These are phyloP conservation scores for Datura wrightii DNA, from an alignment of 257 asterid genomes.

Conservation along the genomic window DNA sequence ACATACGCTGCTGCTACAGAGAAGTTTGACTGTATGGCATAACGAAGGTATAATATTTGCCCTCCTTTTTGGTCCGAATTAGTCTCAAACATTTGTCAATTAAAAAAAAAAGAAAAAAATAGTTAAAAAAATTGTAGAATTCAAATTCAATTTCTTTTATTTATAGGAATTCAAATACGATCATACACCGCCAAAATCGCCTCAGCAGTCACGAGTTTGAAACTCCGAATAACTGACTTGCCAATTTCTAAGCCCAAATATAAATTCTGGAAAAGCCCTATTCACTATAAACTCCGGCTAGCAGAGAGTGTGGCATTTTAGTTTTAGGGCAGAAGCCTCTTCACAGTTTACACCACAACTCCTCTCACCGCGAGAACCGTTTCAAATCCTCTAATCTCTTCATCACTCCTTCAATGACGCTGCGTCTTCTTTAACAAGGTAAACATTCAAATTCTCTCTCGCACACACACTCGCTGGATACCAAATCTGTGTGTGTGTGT, in stretches of 20 bases:
- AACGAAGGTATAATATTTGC: no score
- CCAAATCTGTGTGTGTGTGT: neutral
- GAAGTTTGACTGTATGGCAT: no score
- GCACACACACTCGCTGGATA: neutral
- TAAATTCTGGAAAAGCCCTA: constrained; percentile 23
- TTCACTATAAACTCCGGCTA: neutral
- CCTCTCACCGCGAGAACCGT: neutral
- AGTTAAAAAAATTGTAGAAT: neutral
- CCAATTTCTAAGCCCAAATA: constrained; percentile 6
- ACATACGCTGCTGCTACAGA: no score
- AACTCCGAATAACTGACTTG: constrained; percentile 8
- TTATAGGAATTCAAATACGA: neutral
- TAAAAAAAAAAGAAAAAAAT: neutral
- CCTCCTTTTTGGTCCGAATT: no score
- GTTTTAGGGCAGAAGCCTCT: constrained; percentile 3
- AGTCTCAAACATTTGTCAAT: neutral
- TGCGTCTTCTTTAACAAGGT: constrained; percentile 10
- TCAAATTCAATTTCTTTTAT: neutral
- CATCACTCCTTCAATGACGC: neutral
- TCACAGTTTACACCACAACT: neutral
- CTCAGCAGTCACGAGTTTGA: neutral
- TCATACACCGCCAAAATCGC: constrained; percentile 29
- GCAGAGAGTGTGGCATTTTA: neutral
- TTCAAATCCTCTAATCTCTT: neutral
- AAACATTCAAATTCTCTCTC: neutral